Conservation (phyloP, 1,139 yeast species). For the Kurtzmaniella quercitrusa region DNA sequence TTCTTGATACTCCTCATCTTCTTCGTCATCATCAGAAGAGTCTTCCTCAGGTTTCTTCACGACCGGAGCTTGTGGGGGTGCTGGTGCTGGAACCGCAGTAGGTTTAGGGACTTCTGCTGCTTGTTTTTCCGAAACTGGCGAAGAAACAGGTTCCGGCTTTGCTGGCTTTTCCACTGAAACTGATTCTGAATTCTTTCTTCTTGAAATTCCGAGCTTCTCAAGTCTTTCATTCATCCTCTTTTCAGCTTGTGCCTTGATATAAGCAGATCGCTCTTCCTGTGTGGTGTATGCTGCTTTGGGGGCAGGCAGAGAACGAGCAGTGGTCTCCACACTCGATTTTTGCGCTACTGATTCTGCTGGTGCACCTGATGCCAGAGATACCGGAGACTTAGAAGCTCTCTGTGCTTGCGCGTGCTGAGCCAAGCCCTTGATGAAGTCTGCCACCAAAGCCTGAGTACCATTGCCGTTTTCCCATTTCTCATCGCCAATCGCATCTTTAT, state of each 20-base stretch:
- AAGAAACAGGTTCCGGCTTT: not conserved
- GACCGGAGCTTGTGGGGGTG: constrained; percentile 1
- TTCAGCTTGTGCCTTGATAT: constrained; percentile 87
- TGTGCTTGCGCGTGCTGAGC: constrained; percentile 16
- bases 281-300: constrained; percentile 21
- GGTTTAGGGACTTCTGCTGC: not conserved
- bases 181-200: constrained; percentile 18
- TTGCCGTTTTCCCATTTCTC: constrained; percentile 84
- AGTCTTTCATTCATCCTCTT: constrained; percentile 84
- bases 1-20: constrained; percentile 45
- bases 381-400: constrained; percentile 7
- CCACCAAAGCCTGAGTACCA: constrained; percentile 65
- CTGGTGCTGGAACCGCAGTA: not conserved
- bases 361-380: constrained; percentile 12
- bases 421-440: constrained; percentile 57
- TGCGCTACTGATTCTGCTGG: constrained; percentile 10
- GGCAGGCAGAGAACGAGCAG: constrained; percentile 10
- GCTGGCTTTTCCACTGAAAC: constrained; percentile 1
- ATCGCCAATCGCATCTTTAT: constrained; percentile 50
- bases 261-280: constrained; percentile 73
- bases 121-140: not conserved
- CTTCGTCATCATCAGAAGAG: constrained; percentile 38
- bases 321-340: constrained; percentile 9
- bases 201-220: constrained; percentile 76
- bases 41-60: constrained; percentile 15